A percentile compares a stretch with the other conserved stretches of the same genome.
phyloP scores from a whole-genome alignment of 345 rosid species.

The Cardamine resedifolia region DNA sequence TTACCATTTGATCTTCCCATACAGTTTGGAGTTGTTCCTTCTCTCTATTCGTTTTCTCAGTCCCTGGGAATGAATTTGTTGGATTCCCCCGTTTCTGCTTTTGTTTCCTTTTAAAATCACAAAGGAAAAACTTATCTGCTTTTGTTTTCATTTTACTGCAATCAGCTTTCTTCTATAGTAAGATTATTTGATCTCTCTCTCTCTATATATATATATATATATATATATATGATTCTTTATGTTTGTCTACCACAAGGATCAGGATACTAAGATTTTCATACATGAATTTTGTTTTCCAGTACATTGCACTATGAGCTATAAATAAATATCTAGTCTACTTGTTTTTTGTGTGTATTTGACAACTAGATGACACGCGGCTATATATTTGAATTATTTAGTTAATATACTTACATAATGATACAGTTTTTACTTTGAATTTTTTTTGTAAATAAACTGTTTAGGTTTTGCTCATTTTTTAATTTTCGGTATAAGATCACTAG shows the following conservation, averaged over 20 bases:
- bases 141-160: not conserved
- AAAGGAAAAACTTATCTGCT: not conserved
- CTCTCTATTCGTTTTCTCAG: not conserved
- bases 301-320: not conserved
- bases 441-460: too few relatives aligned
- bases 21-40: slow-evolving; percentile 16
- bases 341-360: not conserved
- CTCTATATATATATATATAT: too few relatives aligned
- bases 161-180: not conserved
- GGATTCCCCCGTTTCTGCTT: slow-evolving; percentile 19
- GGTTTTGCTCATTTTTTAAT: too few relatives aligned
- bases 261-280: not conserved
- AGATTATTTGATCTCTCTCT: not conserved
- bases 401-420: too few relatives aligned
- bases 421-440: too few relatives aligned
- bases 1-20: slow-evolving; percentile 10
- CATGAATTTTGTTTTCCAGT: not conserved
- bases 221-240: not conserved
- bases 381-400: not conserved
- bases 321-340: not conserved
- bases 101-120: slow-evolving; percentile 5
- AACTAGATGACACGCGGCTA: not conserved
- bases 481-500: too few relatives aligned
- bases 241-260: not conserved
- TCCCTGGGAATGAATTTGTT: slow-evolving; percentile 4